Evolutionary conservation across 257 asterid species (phyloP).

Genomic region (Solanum ossicruentum): DNA sequence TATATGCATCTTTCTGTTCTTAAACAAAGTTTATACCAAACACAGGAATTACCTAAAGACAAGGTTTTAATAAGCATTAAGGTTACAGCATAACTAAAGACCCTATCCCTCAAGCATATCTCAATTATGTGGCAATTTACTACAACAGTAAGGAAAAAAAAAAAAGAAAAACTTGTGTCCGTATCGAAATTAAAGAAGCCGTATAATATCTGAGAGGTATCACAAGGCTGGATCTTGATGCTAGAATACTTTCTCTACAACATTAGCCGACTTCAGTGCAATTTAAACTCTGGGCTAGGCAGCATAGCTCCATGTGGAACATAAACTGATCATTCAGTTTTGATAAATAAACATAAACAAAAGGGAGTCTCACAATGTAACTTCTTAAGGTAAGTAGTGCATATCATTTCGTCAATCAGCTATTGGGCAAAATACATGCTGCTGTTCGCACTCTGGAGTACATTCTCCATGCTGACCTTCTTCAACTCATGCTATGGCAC

Average conservation of each 20-base stretch:
- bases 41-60: not conserved
- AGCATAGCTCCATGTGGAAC: not conserved
- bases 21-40: not conserved
- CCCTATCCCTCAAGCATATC: not conserved
- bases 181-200: not conserved
- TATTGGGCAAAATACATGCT: not conserved
- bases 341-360: not conserved
- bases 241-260: not conserved
- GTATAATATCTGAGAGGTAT: not conserved
- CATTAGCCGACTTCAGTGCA: not conserved
- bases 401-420: not conserved
- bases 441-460: not conserved
- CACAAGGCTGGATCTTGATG: not conserved
- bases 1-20: conserved; percentile 16
- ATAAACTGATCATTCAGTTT: not conserved
- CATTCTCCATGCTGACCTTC: not conserved
- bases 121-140: not conserved
- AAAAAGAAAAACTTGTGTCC: not conserved
- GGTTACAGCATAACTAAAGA: not conserved
- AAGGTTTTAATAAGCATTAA: not conserved
- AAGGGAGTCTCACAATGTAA: not conserved
- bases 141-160: not conserved
- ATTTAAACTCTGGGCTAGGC: not conserved
- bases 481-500: conserved; percentile 1
- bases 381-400: not conserved